These are phyloP conservation scores for Cercospora berteroae DNA, from an alignment of 2,329 filamentous ascomycete genomes.

Conservation along the genomic window DNA sequence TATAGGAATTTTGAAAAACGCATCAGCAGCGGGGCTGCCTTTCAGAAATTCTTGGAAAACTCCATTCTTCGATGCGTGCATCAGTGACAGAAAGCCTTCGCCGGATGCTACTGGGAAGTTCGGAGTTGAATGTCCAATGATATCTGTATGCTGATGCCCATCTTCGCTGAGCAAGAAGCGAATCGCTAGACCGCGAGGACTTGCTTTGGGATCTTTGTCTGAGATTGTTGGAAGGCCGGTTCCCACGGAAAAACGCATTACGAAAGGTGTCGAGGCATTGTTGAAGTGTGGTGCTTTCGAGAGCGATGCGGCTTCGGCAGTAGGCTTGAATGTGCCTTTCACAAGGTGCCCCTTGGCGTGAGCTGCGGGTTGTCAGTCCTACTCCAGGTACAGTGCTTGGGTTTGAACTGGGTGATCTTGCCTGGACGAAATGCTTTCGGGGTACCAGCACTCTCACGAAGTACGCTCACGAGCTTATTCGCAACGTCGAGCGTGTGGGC, in stretches of 20 bases:
- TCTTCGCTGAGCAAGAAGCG: slow-evolving; percentile 47
- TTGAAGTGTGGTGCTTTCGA: slow-evolving; percentile 32
- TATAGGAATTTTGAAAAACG: slow-evolving; percentile 52
- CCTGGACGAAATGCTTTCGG: slow-evolving; percentile 30
- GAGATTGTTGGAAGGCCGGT: slow-evolving; percentile 32
- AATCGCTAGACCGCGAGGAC: slow-evolving; percentile 47
- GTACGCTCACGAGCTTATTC: slow-evolving; percentile 24
- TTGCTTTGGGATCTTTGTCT: slow-evolving; percentile 28
- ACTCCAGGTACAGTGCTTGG: background rate
- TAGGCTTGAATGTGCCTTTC: slow-evolving; percentile 54
- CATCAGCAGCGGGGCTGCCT: slow-evolving; percentile 47
- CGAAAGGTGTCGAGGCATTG: slow-evolving; percentile 24
- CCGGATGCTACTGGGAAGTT: slow-evolving; percentile 55
- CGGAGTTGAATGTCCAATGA: slow-evolving; percentile 54
- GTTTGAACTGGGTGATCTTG: background rate
- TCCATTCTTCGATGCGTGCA: slow-evolving; percentile 44
- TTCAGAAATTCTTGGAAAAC: slow-evolving; percentile 46
- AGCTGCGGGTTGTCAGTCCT: slow-evolving; percentile 37
- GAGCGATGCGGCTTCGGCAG: slow-evolving; percentile 45
- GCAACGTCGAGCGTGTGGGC: slow-evolving; percentile 23
- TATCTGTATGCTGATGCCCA: slow-evolving; percentile 54
- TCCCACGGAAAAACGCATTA: slow-evolving; percentile 31
- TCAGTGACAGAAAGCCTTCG: slow-evolving; percentile 53
- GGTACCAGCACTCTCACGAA: slow-evolving; percentile 29
- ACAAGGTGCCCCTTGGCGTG: slow-evolving; percentile 56